These are phyloP conservation scores for Magnolia officinalis DNA, from an alignment of 164 flowering plant genomes.

Conservation along the genomic window DNA sequence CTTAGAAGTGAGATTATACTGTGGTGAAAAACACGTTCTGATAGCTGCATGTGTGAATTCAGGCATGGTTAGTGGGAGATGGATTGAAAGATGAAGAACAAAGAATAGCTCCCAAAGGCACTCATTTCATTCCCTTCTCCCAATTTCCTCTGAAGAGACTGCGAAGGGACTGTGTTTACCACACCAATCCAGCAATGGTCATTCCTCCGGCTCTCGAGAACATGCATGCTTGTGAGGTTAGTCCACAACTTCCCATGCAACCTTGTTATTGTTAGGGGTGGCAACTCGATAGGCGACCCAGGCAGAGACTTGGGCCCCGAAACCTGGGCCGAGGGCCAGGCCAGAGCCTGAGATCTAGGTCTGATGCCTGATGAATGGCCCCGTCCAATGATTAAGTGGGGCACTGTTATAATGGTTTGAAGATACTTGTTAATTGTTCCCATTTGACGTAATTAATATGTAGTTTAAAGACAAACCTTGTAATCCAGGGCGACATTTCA, in stretches of 20 bases:
- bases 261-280: not conserved
- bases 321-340: too few relatives aligned
- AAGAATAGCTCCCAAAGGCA: slow-evolving; percentile 37
- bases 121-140: slow-evolving; percentile 45
- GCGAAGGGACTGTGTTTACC: slow-evolving; percentile 54
- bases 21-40: too few relatives aligned
- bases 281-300: too few relatives aligned
- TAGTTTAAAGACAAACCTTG: too few relatives aligned
- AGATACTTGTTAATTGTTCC: too few relatives aligned
- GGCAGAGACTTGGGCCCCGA: too few relatives aligned
- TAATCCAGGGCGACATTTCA: too few relatives aligned
- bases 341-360: too few relatives aligned
- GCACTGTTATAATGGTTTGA: too few relatives aligned
- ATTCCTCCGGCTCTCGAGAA: slow-evolving; percentile 46
- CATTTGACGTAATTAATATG: too few relatives aligned
- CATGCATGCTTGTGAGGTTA: slow-evolving; percentile 72
- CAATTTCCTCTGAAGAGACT: slow-evolving; percentile 36
- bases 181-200: slow-evolving; percentile 51
- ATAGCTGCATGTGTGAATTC: not conserved
- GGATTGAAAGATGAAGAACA: slow-evolving; percentile 44
- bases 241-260: not conserved
- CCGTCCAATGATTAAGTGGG: too few relatives aligned
- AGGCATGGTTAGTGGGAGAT: slow-evolving; percentile 57
- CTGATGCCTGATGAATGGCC: too few relatives aligned
- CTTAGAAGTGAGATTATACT: not conserved